Percentiles rank a stretch among this genome's conserved stretches.
Conservation (phyloP, 345 rosid species). For the Rhodomyrtus tomentosa region DNA sequence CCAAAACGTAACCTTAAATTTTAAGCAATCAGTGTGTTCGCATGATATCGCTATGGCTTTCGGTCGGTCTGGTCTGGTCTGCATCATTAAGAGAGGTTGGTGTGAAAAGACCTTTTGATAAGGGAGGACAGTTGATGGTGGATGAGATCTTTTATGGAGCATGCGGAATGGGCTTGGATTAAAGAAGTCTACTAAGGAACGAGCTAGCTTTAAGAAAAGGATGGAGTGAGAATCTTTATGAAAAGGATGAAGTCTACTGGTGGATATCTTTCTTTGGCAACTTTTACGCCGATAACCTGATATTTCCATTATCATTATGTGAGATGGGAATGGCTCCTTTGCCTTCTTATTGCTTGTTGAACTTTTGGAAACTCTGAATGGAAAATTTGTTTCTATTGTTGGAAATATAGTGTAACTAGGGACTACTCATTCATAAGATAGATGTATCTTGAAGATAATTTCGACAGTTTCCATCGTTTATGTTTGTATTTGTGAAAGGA, state of each 20-base stretch:
- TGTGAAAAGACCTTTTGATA: not conserved
- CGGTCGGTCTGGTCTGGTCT: not conserved
- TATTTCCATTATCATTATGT: not conserved
- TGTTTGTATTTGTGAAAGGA: not conserved
- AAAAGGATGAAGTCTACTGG: not conserved
- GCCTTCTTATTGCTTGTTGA: not conserved
- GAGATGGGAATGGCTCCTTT: not conserved
- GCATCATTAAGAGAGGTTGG: not conserved
- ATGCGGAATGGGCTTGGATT: not conserved
- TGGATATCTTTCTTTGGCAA: not conserved
- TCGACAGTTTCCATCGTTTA: not conserved
- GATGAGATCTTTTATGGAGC: not conserved
- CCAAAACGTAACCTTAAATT: not conserved
- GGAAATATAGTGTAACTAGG: not conserved
- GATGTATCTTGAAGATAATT: not conserved
- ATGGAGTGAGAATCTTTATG: not conserved
- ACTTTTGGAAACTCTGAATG: not conserved
- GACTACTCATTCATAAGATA: not conserved
- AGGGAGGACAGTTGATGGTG: not conserved
- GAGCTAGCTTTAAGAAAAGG: not conserved
- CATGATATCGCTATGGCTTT: not conserved
- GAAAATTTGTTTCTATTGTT: not conserved
- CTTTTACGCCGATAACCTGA: not conserved
- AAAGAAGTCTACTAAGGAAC: not conserved
- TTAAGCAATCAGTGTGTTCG: rapidly evolving